Evolutionary conservation across 2,329 filamentous ascomycete genomes (phyloP).

Genomic region (Aspergillus sp.): DNA sequence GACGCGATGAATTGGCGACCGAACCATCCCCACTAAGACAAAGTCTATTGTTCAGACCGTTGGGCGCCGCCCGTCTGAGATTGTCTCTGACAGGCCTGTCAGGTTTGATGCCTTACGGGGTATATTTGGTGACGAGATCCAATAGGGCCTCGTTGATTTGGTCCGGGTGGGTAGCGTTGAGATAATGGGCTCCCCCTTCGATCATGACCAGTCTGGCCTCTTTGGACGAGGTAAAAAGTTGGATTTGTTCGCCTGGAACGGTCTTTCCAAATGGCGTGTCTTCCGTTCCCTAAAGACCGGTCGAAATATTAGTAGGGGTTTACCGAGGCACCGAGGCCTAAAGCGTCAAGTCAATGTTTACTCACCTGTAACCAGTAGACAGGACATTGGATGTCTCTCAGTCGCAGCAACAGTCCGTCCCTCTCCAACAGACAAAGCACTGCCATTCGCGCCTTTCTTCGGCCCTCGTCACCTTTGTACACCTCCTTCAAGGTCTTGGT

Average conservation of each 20-base stretch:
- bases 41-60: background rate
- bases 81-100: background rate
- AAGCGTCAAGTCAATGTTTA: background rate
- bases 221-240: constrained; percentile 45
- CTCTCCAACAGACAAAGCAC: constrained; percentile 50
- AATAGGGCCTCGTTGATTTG: constrained; percentile 38
- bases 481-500: constrained; percentile 42
- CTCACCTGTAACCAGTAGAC: constrained; percentile 52
- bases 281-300: constrained; percentile 16
- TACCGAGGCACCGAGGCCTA: background rate
- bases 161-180: constrained; percentile 48
- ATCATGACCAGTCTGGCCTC: constrained; percentile 46
- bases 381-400: constrained; percentile 51
- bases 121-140: constrained; percentile 27
- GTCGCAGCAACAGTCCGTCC: constrained; percentile 47
- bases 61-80: background rate
- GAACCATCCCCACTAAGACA: background rate
- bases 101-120: background rate
- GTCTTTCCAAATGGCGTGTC: constrained; percentile 16
- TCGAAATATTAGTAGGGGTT: background rate
- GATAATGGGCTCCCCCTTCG: constrained; percentile 51
- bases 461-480: constrained; percentile 52
- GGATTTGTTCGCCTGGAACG: constrained; percentile 44
- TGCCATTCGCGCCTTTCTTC: constrained; percentile 50
- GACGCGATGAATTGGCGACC: background rate